Percentiles rank a stretch among this genome's conserved stretches.
Conservation (phyloP, 2,329 filamentous ascomycete species). For the Thielaviopsis musarum region DNA sequence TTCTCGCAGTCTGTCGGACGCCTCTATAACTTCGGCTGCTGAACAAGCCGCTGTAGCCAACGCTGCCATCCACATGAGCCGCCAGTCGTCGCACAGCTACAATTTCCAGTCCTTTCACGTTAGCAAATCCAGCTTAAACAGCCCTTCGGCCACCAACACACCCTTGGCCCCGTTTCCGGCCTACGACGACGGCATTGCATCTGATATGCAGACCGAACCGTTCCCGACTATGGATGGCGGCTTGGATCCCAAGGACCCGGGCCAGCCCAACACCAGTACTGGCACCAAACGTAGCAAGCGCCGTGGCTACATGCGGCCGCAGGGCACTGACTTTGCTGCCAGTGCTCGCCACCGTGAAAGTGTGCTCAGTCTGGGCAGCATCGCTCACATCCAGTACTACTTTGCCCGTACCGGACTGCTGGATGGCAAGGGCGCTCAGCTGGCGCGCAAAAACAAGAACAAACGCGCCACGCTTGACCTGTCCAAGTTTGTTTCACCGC, state of each 20-base stretch:
- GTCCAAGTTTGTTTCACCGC: slow-evolving; percentile 28
- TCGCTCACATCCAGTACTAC: slow-evolving; percentile 95
- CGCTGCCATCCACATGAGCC: slow-evolving; percentile 9
- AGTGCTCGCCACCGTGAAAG: slow-evolving; percentile 84
- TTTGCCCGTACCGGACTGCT: slow-evolving; percentile 87
- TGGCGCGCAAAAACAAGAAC: slow-evolving; percentile 54
- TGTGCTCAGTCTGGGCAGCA: slow-evolving; percentile 90
- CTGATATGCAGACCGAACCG: slow-evolving; percentile 4
- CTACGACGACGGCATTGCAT: not conserved
- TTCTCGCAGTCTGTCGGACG: slow-evolving; percentile 9
- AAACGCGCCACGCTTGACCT: slow-evolving; percentile 42
- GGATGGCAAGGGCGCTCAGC: slow-evolving; percentile 79
- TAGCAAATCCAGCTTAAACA: slow-evolving; percentile 4
- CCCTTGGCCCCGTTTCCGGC: not conserved
- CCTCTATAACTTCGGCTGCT: slow-evolving; percentile 42
- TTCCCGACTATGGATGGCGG: slow-evolving; percentile 26
- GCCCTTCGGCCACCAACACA: not conserved
- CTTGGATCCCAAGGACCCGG: slow-evolving; percentile 29
- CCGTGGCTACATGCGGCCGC: slow-evolving; percentile 74
- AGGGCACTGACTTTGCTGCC: slow-evolving; percentile 75
- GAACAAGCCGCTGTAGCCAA: slow-evolving; percentile 31
- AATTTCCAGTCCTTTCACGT: slow-evolving; percentile 10
- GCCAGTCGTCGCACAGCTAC: slow-evolving; percentile 10
- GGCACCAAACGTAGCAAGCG: slow-evolving; percentile 21
- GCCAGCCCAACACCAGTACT: slow-evolving; percentile 2